Conservation (phyloP, 2,329 filamentous ascomycete genomes). For the Xylariaceae sp. region DNA sequence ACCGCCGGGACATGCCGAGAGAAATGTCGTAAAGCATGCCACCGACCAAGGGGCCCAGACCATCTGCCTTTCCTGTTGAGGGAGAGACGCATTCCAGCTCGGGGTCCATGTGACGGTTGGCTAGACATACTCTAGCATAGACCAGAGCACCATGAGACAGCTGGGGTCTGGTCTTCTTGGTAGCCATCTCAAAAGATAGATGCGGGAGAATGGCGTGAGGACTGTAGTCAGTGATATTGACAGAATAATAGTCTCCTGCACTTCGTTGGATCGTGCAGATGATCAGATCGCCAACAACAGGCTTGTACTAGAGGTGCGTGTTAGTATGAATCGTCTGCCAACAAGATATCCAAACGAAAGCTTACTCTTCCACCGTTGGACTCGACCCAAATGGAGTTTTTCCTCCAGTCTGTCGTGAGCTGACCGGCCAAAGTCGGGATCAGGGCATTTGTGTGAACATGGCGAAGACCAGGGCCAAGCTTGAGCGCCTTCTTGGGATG, state of each 20-base stretch:
- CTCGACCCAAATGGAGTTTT: conserved; percentile 76
- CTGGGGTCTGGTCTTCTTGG: conserved; percentile 83
- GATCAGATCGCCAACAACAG: conserved; percentile 75
- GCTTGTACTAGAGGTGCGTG: conserved; percentile 59
- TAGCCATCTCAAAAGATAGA: conserved; percentile 87
- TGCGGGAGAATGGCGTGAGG: conserved; percentile 69
- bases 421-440: conserved; percentile 62
- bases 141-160: conserved; percentile 71
- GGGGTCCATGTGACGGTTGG: conserved; percentile 77
- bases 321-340: conserved; percentile 20
- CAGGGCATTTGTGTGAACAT: conserved; percentile 72
- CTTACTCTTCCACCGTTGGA: conserved; percentile 62
- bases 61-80: conserved; percentile 81
- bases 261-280: conserved; percentile 79
- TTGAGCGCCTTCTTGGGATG: conserved; percentile 66
- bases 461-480: conserved; percentile 76
- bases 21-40: conserved; percentile 85
- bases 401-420: conserved; percentile 62
- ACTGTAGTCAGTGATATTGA: conserved; percentile 63
- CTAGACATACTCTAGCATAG: conserved; percentile 77
- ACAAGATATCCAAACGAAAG: conserved; percentile 12
- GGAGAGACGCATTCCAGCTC: conserved; percentile 88
- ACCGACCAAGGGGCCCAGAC: conserved; percentile 73
- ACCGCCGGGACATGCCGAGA: conserved; percentile 71
- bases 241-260: conserved; percentile 72